Conservation (phyloP, 495 filamentous ascomycete species). For the Penicillium silybi region DNA sequence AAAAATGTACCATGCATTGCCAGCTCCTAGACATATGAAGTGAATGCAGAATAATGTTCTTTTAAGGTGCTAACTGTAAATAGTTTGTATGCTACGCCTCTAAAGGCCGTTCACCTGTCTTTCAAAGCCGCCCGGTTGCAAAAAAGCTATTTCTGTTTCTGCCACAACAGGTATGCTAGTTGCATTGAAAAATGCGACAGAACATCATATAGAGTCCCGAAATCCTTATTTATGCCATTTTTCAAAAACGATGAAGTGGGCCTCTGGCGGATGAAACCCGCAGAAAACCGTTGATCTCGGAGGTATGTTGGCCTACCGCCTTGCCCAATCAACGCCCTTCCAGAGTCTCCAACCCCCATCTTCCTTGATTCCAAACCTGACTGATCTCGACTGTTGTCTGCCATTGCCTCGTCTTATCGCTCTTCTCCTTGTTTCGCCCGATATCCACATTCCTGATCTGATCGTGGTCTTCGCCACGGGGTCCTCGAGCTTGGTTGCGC, state of each 20-base stretch:
- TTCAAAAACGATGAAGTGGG: not conserved
- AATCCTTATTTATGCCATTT: not conserved
- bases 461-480: constrained; percentile 4
- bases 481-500: constrained; percentile 11
- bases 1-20: not conserved
- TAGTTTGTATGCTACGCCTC: too few species aligned
- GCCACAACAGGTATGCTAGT: too few species aligned
- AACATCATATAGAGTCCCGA: too few species aligned
- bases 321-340: constrained; percentile 25
- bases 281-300: constrained; percentile 15
- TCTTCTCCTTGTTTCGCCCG: constrained; percentile 1
- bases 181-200: too few species aligned
- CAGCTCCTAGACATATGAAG: not conserved
- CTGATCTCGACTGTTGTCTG: not conserved
- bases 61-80: not conserved
- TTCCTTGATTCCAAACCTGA: constrained; percentile 6
- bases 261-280: constrained; percentile 9
- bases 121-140: too few species aligned
- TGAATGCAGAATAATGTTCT: not conserved
- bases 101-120: too few species aligned
- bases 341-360: constrained; percentile 19
- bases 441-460: constrained; percentile 6
- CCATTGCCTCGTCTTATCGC: not conserved
- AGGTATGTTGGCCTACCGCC: constrained; percentile 10
- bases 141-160: too few species aligned